Evolutionary conservation across 106 monocot species (phyloP).

Genomic region (Vanilla planifolia): DNA sequence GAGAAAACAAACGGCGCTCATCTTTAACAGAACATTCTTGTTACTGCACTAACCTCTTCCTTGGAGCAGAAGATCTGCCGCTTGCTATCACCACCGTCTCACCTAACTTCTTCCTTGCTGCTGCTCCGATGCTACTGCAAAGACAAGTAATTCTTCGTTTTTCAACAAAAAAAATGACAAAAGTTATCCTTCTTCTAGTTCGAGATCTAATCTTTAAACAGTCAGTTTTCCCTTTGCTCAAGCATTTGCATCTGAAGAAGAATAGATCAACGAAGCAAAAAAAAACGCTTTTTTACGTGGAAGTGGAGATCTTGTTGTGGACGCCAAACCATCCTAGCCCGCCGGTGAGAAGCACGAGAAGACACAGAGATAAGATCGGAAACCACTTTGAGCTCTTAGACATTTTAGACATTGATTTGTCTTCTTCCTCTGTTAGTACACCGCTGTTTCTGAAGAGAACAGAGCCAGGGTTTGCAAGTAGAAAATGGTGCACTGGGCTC

Average conservation of each 20-base stretch:
- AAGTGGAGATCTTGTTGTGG: background rate
- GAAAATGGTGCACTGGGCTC: background rate
- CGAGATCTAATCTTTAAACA: constrained; percentile 5
- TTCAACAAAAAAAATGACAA: too few relatives aligned
- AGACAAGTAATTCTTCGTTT: too few relatives aligned
- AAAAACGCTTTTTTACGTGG: background rate
- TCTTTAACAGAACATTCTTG: background rate
- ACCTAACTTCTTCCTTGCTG: background rate
- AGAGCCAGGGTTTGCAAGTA: background rate
- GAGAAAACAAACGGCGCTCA: background rate
- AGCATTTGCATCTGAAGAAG: background rate
- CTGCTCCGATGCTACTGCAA: constrained; percentile 1
- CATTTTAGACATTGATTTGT: background rate
- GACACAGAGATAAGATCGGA: background rate
- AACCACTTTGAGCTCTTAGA: constrained; percentile 4
- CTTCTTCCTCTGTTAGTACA: background rate
- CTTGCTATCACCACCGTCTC: background rate
- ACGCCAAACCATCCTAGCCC: background rate
- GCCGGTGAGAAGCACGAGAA: constrained; percentile 6
- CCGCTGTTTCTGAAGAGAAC: too few relatives aligned
- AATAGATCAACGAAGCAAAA: background rate
- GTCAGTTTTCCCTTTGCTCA: background rate
- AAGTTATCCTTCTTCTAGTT: too few relatives aligned
- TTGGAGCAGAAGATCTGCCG: background rate
- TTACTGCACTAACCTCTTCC: background rate